Evolutionary conservation across 192 early-diverging fungal genomes (phyloP).

Genomic region (Funneliformis geosporum): DNA sequence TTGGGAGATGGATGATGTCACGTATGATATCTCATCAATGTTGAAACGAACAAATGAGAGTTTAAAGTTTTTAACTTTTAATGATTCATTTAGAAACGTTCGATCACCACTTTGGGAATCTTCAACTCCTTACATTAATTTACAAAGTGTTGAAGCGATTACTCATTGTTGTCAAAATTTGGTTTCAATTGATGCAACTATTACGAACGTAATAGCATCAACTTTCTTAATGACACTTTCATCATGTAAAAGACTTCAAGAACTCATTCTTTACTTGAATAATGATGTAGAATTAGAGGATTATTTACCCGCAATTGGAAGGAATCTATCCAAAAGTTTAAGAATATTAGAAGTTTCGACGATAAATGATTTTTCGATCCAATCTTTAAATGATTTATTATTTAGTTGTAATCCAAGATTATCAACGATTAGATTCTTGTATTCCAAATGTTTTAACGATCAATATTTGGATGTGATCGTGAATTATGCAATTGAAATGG

Average conservation of each 20-base stretch:
- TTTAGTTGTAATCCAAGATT: not conserved
- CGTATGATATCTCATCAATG: not conserved
- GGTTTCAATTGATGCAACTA: not conserved
- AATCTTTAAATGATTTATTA: not conserved
- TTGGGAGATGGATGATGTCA: not conserved
- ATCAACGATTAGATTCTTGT: not conserved
- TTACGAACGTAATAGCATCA: not conserved
- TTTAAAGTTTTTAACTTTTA: not conserved
- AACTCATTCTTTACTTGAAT: not conserved
- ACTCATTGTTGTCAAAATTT: not conserved
- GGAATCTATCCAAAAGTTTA: not conserved
- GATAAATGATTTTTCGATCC: not conserved
- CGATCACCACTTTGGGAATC: not conserved
- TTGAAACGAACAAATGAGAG: not conserved
- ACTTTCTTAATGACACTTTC: not conserved
- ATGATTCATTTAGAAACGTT: not conserved
- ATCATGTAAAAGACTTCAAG: not conserved
- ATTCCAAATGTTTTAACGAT: not conserved
- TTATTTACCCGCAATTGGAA: not conserved
- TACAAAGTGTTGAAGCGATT: not conserved
- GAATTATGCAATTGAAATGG: not conserved
- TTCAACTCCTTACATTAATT: not conserved
- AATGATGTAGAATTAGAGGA: not conserved
- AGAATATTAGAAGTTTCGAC: not conserved
- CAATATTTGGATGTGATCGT: not conserved